These are phyloP conservation scores for Neurospora tetrasperma DNA, from an alignment of 495 filamentous ascomycete species.

Conservation along the genomic window DNA sequence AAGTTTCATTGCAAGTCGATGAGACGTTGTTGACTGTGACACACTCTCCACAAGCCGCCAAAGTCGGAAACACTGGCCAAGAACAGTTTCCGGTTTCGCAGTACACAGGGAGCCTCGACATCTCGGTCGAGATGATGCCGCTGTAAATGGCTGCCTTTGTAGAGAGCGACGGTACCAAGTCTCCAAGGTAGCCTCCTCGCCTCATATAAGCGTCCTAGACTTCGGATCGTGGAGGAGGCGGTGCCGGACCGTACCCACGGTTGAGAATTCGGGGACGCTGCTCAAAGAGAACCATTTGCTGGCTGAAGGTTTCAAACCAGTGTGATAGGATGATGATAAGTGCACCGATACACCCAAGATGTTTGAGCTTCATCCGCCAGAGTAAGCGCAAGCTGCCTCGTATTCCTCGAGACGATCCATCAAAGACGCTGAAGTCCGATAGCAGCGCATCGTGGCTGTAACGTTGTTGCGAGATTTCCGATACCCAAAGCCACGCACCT, in stretches of 20 bases:
- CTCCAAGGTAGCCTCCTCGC: conserved; percentile 12
- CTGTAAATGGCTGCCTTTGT: conserved; percentile 30
- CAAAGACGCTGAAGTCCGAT: conserved; percentile 29
- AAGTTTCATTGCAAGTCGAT: conserved; percentile 12
- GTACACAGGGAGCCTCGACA: conserved; percentile 11
- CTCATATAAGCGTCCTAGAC: conserved; percentile 21
- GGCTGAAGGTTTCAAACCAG: conserved; percentile 29
- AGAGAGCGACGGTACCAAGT: conserved; percentile 19
- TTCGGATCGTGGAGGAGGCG: conserved; percentile 17
- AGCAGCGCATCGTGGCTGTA: conserved; percentile 14
- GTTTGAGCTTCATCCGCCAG: conserved; percentile 25
- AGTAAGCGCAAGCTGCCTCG: conserved; percentile 23
- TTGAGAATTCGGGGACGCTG: conserved; percentile 12
- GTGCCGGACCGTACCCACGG: conserved; percentile 5
- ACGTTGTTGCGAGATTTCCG: conserved; percentile 20
- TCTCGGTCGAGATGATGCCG: conserved; percentile 24
- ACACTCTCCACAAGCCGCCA: conserved; percentile 27
- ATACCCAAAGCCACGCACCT: conserved; percentile 30
- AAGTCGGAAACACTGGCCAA: conserved; percentile 27
- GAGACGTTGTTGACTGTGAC: conserved; percentile 8
- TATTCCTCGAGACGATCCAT: conserved; percentile 26
- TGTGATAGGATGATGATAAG: conserved; percentile 23
- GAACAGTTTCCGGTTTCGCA: conserved; percentile 26
- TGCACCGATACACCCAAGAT: conserved; percentile 28
- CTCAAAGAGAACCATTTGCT: conserved; percentile 29